These are phyloP conservation scores for Aspergillus unguis DNA, from an alignment of 2,329 filamentous ascomycete species.

Conservation along the genomic window DNA sequence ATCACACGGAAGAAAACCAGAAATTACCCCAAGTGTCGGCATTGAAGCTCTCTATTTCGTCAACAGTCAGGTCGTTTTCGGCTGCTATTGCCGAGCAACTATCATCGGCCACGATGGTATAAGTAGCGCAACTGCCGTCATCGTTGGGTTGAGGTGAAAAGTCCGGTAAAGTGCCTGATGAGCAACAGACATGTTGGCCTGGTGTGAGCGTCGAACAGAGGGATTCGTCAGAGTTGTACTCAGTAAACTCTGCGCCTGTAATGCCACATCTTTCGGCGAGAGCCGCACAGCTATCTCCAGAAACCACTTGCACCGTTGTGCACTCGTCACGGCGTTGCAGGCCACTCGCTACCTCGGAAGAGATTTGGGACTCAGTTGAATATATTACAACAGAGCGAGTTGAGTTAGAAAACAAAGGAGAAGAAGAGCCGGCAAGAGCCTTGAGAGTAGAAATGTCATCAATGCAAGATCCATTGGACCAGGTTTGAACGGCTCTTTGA, in stretches of 20 bases:
- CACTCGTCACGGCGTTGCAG: not conserved
- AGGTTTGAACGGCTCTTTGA: not conserved
- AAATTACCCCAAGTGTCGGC: conserved; percentile 41
- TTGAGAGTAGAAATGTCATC: not conserved
- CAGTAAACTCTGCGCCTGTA: conserved; percentile 34
- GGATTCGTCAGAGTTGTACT: conserved; percentile 35
- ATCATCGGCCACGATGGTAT: conserved; percentile 35
- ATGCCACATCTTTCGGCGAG: conserved; percentile 35
- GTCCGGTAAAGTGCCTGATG: conserved; percentile 34
- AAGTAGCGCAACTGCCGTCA: conserved; percentile 39
- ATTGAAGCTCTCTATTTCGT: conserved; percentile 42
- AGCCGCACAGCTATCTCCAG: not conserved
- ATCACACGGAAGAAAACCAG: not conserved
- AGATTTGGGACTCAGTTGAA: not conserved
- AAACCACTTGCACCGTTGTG: not conserved
- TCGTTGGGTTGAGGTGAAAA: conserved; percentile 33
- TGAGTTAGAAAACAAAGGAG: not conserved
- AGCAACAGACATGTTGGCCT: conserved; percentile 39
- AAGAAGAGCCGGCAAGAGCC: not conserved
- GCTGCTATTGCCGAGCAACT: conserved; percentile 35
- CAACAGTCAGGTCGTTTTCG: conserved; percentile 32
- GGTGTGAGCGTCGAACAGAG: conserved; percentile 31
- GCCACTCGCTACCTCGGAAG: not conserved
- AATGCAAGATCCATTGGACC: not conserved
- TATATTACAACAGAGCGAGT: not conserved